These are phyloP conservation scores for Metschnikowia dekortorum DNA, from an alignment of 805 yeast species.

Conservation along the genomic window DNA sequence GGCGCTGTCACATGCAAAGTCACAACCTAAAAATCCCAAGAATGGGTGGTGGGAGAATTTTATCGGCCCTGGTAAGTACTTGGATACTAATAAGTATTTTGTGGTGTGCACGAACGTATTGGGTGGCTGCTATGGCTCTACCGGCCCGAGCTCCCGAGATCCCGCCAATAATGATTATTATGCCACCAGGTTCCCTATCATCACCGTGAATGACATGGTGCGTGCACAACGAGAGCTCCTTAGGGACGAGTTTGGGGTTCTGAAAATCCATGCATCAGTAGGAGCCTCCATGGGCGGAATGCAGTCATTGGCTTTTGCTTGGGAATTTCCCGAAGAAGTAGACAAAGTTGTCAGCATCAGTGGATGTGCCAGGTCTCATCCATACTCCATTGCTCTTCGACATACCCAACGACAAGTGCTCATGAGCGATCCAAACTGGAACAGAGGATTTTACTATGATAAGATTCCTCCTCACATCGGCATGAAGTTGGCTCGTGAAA, in stretches of 20 bases:
- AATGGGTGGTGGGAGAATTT: constrained; percentile 97
- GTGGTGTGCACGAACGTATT: constrained; percentile 86
- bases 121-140: constrained; percentile 94
- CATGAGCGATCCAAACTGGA: constrained; percentile 95
- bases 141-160: constrained; percentile 82
- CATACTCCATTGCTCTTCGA: constrained; percentile 89
- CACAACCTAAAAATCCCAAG: constrained; percentile 61
- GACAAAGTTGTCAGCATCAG: constrained; percentile 73
- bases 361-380: constrained; percentile 93
- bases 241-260: constrained; percentile 55
- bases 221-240: constrained; percentile 78
- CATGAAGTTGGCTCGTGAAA: constrained; percentile 90
- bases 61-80: constrained; percentile 75
- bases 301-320: constrained; percentile 87
- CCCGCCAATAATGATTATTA: constrained; percentile 65
- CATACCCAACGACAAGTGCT: constrained; percentile 89
- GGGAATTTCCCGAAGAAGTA: constrained; percentile 76
- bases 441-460: constrained; percentile 81
- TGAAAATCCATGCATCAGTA: constrained; percentile 67
- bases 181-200: constrained; percentile 83
- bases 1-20: constrained; percentile 90
- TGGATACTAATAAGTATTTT: constrained; percentile 80
- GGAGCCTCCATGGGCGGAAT: constrained; percentile 99
- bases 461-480: constrained; percentile 86
- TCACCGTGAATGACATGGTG: constrained; percentile 86